Evolutionary conservation across 371 early-diverging fungal genomes (phyloP), one percentile per base, ranked within the genome.

Genomic region (Funneliformis caledonium): DNA sequence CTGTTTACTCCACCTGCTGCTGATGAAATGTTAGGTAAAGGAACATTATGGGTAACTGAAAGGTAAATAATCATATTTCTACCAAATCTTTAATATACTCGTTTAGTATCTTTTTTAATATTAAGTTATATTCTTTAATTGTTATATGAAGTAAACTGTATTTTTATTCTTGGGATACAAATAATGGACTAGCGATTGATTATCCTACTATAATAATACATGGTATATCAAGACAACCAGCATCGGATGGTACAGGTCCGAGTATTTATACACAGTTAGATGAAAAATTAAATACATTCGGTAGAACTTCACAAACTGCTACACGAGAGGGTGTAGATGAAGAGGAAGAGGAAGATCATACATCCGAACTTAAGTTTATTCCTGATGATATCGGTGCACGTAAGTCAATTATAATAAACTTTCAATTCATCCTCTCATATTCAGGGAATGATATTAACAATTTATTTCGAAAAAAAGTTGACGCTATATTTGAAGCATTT

Each of bases 191-290:
- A 16, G 80, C 82, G n/a, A 80, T 82, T 31, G 81, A 80, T 64
- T 82, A 82, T 62, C 82, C 80, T n/a, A 31, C 72, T n/a, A 82
- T 82, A 65, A 80, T 72, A 62, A 68, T 82, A 45, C 82, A 82
- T 50, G 82, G 80, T 26, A 67, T 82, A 26, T 70, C 82, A 16
- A 81, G 82, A 68, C 60, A 78, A 10, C 59, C 31, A 45, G 50
- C 65, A 43, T 4, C 6, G 16, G 79, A 78, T 33, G 76, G 43
- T 43, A 33, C 33, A 11, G 82, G 74, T 16, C 72, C 74, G 22
- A 80, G 81, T 76, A 69, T 82, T 72, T 82, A 82, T 73, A 70
- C 48, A 19, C 82, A 82, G 74, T 65, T 82, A 31, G 62, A 60
- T 50, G 76, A 52, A 48, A 43, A 48, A 22, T 19, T 48, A 14